Percentiles rank a stretch among this genome's conserved stretches.
Conservation (phyloP, 345 rosid genomes). For the Eucalyptus marginata region DNA sequence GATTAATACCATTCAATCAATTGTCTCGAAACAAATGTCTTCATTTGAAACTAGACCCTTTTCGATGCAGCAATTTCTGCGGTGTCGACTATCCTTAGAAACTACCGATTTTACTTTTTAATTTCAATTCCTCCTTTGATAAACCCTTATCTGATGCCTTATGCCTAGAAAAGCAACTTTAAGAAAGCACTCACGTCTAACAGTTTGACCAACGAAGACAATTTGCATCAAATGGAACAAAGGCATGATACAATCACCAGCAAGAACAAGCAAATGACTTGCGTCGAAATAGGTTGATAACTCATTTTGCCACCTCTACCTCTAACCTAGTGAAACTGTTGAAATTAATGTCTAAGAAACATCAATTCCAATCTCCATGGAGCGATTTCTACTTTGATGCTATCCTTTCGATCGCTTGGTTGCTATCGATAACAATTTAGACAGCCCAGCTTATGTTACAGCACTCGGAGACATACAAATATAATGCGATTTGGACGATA, state of each 20-base stretch:
- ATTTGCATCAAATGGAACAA: not conserved
- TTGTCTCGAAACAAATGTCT: not conserved
- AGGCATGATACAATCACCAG: not conserved
- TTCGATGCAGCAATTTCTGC: not conserved
- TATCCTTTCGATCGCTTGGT: not conserved
- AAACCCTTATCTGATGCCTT: not conserved
- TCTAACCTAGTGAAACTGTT: not conserved
- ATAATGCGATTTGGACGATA: not conserved
- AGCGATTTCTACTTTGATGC: not conserved
- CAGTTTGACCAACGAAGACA: not conserved
- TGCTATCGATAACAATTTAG: not conserved
- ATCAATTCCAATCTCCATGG: not conserved
- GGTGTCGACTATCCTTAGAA: not conserved
- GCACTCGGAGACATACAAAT: not conserved
- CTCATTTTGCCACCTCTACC: not conserved
- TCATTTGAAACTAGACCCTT: not conserved
- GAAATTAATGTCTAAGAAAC: not conserved
- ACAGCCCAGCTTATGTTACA: not conserved
- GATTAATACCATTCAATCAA: not conserved
- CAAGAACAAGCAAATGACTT: not conserved
- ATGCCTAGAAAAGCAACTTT: not conserved
- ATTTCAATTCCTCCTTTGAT: not conserved
- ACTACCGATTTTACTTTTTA: not conserved
- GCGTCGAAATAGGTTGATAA: not conserved
- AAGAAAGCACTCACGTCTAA: not conserved